Base-by-base conservation (phyloP, 2,329 filamentous ascomycete species). In the Chalara sp. region DNA sequence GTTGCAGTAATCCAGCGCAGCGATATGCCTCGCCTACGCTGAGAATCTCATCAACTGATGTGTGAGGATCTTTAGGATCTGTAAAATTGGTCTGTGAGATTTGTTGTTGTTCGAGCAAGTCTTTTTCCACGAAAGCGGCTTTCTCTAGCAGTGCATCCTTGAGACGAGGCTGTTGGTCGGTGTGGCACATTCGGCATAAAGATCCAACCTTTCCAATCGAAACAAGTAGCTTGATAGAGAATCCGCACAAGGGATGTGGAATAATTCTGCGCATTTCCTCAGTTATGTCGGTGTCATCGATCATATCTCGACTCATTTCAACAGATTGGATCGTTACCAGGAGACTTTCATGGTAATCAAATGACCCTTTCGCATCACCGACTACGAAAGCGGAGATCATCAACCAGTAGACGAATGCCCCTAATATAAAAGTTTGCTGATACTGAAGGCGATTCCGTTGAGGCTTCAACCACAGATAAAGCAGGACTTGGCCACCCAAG, bases 391-490 rank as follows among this genome's bases (percentile, higher is more conserved):
- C 42, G 3, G 47, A 49, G 6, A 49, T 53, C 44, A 47, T 49
- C 6, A 53, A 47, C 47, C 51, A 53, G 40, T 53, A 53, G 4
- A 53, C 47, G 39, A 46, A 53, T 21, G 51, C 47, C 7, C 51
- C 51, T 11, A 53, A 10, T 8, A 53, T 53, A 10, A 50, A 53
- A 10, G 47, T 53, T n/a, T 53, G 44, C 37, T 53, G 51, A 35
- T 53, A 53, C 21, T 50, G 42, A 3, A 53, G 39, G 5, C 44
- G 44, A 1, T 37, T 43, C 29, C 12, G 46, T 32, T 53, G 43
- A 11, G 44, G 39, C 10, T 6, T 13, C 8, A 53, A 39, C 51
- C 51, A 53, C 2, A 53, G 43, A 5, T 30, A 43, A 12, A 53
- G 47, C 5, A 53, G 47, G 21, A 53, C 44, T 40, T 53, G 51